A percentile compares a stretch with the other conserved stretches of the same genome.
These are phyloP conservation scores for Solanum hybrid DNA, from an alignment of 305 asterid species.

Conservation along the genomic window DNA sequence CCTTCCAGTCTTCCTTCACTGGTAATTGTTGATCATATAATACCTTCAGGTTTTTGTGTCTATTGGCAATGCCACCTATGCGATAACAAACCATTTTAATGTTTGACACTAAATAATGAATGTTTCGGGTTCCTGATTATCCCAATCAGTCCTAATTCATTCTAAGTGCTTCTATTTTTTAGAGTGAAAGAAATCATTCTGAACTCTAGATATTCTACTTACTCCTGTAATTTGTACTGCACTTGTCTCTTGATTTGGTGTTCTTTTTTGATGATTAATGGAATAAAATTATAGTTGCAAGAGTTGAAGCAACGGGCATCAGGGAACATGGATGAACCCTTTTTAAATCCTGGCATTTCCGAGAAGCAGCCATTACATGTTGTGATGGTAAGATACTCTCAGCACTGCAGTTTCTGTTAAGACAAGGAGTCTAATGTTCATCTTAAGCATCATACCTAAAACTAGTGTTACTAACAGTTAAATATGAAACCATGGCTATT, in stretches of 20 bases:
- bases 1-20: constrained; percentile 85
- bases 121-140: neutral
- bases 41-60: neutral
- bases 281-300: constrained; percentile 56
- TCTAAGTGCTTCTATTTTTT: neutral
- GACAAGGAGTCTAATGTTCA: neutral
- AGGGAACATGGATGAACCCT: constrained; percentile 65
- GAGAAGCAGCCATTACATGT: constrained; percentile 92
- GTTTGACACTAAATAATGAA: neutral
- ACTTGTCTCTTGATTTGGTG: neutral
- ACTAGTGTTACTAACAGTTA: neutral
- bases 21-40: constrained; percentile 33
- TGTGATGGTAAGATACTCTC: constrained; percentile 60
- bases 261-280: neutral
- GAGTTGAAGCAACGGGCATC: constrained; percentile 85
- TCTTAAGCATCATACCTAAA: neutral
- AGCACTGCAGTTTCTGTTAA: neutral
- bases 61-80: neutral
- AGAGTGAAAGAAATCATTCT: neutral
- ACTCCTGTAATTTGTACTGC: neutral
- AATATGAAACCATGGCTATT: neutral
- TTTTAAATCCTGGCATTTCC: constrained; percentile 76
- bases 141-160: neutral
- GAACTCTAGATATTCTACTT: neutral
- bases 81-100: neutral